Evolutionary conservation across 2,329 filamentous ascomycete genomes (phyloP), one percentile per base, ranked within the genome.

Genomic region (Colletotrichum cuscutae): DNA sequence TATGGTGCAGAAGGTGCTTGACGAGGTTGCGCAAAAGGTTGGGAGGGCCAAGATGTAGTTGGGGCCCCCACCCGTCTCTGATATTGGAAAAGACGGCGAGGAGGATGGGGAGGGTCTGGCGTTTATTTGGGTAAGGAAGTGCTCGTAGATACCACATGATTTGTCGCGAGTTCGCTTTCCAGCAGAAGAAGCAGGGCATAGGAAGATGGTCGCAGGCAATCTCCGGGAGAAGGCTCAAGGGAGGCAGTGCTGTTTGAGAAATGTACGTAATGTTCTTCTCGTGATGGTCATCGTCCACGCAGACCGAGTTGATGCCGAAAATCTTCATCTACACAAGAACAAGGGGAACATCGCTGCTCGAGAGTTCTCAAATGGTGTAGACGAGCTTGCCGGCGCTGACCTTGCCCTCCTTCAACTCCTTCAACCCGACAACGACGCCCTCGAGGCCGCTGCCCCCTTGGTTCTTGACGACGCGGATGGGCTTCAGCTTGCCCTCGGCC

Each of bases 341-440:
- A 32, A 32, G 8, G 9, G 30, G 11, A n/a, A 53, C 4, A 53
- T 32, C 9, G 42, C 13, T 22, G 24, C 9, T 12, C 7, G 19
- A n/a, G 24, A n/a, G 24, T 35, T 30, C 30, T 65, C 26, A 72
- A 13, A 74, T 57, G 46, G 81, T 84, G 75, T 84, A 85, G 4
- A 86, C 84, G 69, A 86, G 76, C 78, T 86, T 86, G 30, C 80
- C 80, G 6, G 79, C 84, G 67, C 82, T 84, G 37, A 85, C 79
- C 76, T 78, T 75, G 7, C 78, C 79, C n/a, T 78, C 75, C 71
- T 74, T 76, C 65, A 82, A 58, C 73, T 82, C 80, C 26, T 81
- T 77, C 6, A 84, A 37, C 1, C 82, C 81, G 15, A 76, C 62
- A 5, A 83, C 46, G 30, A 81, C 77, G 8, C 81, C 82, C 73